A percentile compares a stretch with the other conserved stretches of the same genome.
phyloP scores from a whole-genome alignment of 2,329 filamentous ascomycete species.

The Fusarium sororula region DNA sequence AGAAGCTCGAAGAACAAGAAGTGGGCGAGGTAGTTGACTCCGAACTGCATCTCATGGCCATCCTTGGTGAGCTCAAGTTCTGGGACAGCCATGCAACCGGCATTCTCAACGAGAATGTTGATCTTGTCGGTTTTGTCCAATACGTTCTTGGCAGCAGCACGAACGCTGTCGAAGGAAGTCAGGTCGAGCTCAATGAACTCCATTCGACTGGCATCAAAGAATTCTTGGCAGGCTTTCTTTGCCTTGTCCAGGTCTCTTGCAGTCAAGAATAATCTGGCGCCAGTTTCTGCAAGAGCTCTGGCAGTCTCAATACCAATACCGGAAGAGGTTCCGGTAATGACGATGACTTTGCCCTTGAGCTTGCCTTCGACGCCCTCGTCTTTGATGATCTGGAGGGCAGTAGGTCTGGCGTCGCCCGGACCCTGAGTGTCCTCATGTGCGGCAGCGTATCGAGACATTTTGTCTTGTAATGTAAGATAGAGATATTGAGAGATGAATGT shows the following conservation, averaged over 20 bases:
- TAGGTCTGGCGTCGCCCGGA: conserved; percentile 52
- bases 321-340: conserved; percentile 56
- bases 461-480: not conserved
- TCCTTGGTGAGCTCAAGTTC: conserved; percentile 48
- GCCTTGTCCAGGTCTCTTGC: conserved; percentile 41
- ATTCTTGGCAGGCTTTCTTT: conserved; percentile 14
- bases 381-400: conserved; percentile 51
- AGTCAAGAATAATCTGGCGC: conserved; percentile 38
- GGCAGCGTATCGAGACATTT: conserved; percentile 14
- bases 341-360: conserved; percentile 48
- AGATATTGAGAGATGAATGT: not conserved
- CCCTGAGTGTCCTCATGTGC: conserved; percentile 38
- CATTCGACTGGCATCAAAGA: conserved; percentile 25
- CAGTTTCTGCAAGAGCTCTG: conserved; percentile 53
- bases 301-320: conserved; percentile 57
- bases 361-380: conserved; percentile 48
- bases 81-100: conserved; percentile 52
- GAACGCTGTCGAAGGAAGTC: conserved; percentile 40
- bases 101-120: conserved; percentile 56
- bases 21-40: conserved; percentile 55
- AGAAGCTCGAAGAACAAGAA: conserved; percentile 55
- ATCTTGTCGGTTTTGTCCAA: conserved; percentile 26
- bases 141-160: conserved; percentile 31
- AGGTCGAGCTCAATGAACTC: conserved; percentile 41
- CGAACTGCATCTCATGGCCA: conserved; percentile 55